Evolutionary conservation across 805 yeast species (phyloP).

Genomic region (Candida dajiaensis): DNA sequence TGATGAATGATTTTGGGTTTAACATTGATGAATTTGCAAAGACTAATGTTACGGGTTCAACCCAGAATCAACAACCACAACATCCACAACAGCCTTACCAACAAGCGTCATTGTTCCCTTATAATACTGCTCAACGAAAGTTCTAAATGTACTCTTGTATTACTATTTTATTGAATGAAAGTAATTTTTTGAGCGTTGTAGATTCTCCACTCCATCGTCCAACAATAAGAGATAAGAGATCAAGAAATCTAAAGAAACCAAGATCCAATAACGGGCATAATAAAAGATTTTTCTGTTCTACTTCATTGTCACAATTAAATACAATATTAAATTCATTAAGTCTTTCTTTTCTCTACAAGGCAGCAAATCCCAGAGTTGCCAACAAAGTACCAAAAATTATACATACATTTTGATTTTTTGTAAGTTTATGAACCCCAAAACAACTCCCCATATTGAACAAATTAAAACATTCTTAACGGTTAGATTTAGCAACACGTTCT

Average conservation of each 20-base stretch:
- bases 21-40: constrained; percentile 38
- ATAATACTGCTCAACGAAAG: neutral
- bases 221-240: no score
- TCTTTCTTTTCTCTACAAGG: neutral
- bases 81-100: neutral
- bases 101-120: neutral
- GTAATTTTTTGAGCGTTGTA: no score
- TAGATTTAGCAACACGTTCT: constrained; percentile 99
- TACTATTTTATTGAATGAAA: neutral
- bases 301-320: neutral
- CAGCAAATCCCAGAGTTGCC: neutral
- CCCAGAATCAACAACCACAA: neutral
- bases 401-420: constrained; percentile 17
- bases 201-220: neutral
- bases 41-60: neutral
- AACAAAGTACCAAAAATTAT: constrained; percentile 3
- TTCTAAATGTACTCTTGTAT: neutral
- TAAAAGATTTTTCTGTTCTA: neutral
- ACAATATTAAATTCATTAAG: neutral
- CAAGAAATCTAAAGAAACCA: no score
- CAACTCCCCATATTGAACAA: constrained; percentile 10
- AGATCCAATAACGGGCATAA: no score
- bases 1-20: constrained; percentile 91
- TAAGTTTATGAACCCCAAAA: constrained; percentile 14
- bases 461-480: constrained; percentile 66